Evolutionary conservation across 257 asterid genomes (phyloP), one percentile per base, ranked within the genome.

Genomic region (Solanum chilense): DNA sequence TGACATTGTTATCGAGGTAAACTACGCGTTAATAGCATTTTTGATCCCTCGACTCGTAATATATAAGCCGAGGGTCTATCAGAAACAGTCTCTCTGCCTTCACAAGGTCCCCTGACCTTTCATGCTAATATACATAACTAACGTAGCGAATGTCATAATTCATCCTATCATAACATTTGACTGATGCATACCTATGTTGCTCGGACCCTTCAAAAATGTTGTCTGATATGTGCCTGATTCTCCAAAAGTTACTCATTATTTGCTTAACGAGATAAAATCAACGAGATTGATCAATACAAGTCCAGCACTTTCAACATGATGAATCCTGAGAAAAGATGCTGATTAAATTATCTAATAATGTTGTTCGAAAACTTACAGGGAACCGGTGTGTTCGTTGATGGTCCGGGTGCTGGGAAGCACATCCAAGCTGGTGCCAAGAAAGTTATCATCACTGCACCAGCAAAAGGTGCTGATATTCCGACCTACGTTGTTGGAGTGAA

Each of bases 381-480:
- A 86, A 96, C 98, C 4, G 98, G 98, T 82, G 99, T 95, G 52
- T 96, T 96, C 12, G 98, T 95, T 74, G 99, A 96, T 88, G 98
- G 99, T 14, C 99, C 99, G 1, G 98, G 99, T 78, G 99, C 99
- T 3, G 98, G 99, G 64, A 95, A 96, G 91, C 99, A 96, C 90
- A 92, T 96, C 93, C 98, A 95, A 91, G 99, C 98, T 9, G 99
- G 99, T 73, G 99, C 98, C 33, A 94, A 95, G 95, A 96, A 96
- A 93, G 99, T 96, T 66, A 91, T 96, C 77, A 96, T 96, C 86
- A 96, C 99, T 45, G 98, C 99, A 62, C 99, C 99, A 12, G 98
- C 99, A 5, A 96, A 96, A 87, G 99, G 98, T 33, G 98, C 98
- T 70, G 98, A 96, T 41, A 96, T 96, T 68, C 99, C 98, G 6